Evolutionary conservation across 371 early-diverging fungal genomes (phyloP).

Genomic region (Circinella minor): DNA sequence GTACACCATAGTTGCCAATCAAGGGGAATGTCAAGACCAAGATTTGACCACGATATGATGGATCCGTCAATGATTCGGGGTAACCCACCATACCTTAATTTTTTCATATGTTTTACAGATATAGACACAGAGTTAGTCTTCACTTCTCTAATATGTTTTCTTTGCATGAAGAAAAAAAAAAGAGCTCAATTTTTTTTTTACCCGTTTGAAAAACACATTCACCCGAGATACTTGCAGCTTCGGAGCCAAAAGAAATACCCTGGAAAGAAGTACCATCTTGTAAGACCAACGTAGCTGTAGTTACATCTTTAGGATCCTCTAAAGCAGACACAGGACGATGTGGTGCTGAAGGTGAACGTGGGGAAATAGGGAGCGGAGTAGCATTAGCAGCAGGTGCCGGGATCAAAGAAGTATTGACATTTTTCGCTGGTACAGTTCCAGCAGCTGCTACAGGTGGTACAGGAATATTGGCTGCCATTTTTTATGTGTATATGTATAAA

Average conservation of each 20-base stretch:
- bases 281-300: conserved; percentile 74
- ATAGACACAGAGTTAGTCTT: not conserved
- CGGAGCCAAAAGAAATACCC: conserved; percentile 95
- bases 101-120: not conserved
- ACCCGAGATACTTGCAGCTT: conserved; percentile 85
- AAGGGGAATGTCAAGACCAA: conserved; percentile 90
- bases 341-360: conserved; percentile 44
- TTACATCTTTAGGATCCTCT: conserved; percentile 52
- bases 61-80: conserved; percentile 96
- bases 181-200: conserved; percentile 33
- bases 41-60: conserved; percentile 95
- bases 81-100: conserved; percentile 63
- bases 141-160: not conserved
- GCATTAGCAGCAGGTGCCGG: conserved; percentile 56
- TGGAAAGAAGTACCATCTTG: conserved; percentile 87
- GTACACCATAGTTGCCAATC: conserved; percentile 94
- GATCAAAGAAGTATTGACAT: conserved; percentile 30
- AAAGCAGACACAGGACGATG: conserved; percentile 62
- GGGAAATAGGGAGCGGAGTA: conserved; percentile 30
- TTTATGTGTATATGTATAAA: no score
- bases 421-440: conserved; percentile 37
- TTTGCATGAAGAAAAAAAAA: not conserved
- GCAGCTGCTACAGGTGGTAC: conserved; percentile 45
- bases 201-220: conserved; percentile 99
- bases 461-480: conserved; percentile 47